Evolutionary conservation across 192 early-diverging fungal species (phyloP).

Genomic region (Coemansia sp.): DNA sequence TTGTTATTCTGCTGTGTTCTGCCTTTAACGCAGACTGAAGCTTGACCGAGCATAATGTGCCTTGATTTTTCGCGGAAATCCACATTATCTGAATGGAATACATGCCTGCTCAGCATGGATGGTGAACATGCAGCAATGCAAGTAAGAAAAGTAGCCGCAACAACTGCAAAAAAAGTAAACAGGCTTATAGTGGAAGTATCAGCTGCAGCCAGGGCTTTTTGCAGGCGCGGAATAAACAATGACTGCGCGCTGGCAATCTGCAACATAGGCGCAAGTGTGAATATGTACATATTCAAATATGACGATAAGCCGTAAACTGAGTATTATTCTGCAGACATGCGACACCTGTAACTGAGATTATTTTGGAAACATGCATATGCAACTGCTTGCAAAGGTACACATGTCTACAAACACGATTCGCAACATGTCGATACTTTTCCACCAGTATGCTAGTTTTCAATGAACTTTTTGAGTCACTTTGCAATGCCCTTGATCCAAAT

Average conservation of each 20-base stretch:
- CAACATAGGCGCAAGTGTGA: background rate
- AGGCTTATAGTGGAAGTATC: background rate
- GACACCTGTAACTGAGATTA: background rate
- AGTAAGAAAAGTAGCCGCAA: background rate
- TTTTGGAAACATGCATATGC: background rate
- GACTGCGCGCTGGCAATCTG: background rate
- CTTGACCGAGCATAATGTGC: background rate
- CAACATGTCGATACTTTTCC: background rate
- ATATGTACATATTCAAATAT: background rate
- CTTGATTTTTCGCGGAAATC: constrained; percentile 1
- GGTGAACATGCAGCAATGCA: background rate
- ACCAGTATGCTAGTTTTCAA: background rate
- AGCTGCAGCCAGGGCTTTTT: background rate
- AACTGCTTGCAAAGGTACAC: background rate
- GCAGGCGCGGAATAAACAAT: background rate
- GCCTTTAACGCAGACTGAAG: too few relatives aligned
- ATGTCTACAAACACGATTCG: background rate
- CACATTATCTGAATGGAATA: constrained; percentile 1
- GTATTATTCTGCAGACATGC: constrained; percentile 2
- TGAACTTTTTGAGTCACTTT: background rate
- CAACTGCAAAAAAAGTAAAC: background rate
- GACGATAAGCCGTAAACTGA: background rate
- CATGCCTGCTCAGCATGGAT: background rate
- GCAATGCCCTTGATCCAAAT: background rate
- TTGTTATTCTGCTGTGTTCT: background rate